phyloP scores from a whole-genome alignment of 2,329 filamentous ascomycete genomes.

The Dactylellina haptotyla region DNA sequence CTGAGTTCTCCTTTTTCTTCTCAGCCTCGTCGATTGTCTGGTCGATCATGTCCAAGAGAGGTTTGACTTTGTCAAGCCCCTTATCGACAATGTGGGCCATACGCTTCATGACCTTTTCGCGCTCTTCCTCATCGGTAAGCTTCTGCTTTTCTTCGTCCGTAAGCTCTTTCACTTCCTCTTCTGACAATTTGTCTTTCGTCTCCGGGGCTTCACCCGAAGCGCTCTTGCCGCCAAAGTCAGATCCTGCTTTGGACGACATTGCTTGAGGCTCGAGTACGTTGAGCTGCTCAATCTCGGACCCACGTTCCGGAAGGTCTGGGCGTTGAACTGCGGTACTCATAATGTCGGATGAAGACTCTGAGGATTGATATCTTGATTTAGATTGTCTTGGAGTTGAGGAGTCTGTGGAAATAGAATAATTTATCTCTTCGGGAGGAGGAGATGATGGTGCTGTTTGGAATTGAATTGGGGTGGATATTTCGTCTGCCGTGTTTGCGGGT shows the following conservation, averaged over 20 bases:
- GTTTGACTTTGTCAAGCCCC: constrained; percentile 83
- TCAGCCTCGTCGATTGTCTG: constrained; percentile 85
- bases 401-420: constrained; percentile 4
- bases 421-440: constrained; percentile 11
- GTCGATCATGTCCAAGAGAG: constrained; percentile 85
- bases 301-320: constrained; percentile 21
- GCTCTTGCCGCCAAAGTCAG: constrained; percentile 61
- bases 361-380: constrained; percentile 33
- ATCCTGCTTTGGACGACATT: constrained; percentile 26
- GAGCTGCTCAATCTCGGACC: constrained; percentile 47
- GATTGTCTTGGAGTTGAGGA: constrained; percentile 40
- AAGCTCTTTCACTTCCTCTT: constrained; percentile 59
- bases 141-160: constrained; percentile 66
- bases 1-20: constrained; percentile 74
- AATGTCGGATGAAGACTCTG: constrained; percentile 28
- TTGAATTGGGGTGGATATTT: constrained; percentile 18
- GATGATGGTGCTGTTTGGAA: constrained; percentile 45
- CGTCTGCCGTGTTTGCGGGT: constrained; percentile 17
- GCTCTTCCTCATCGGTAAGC: constrained; percentile 68
- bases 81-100: constrained; percentile 78
- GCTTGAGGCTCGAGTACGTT: constrained; percentile 39
- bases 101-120: constrained; percentile 77
- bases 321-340: constrained; percentile 27
- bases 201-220: constrained; percentile 71
- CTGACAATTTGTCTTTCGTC: constrained; percentile 64